phyloP scores from a whole-genome alignment of 2,329 filamentous ascomycete species.

The Truncatella angustata region DNA sequence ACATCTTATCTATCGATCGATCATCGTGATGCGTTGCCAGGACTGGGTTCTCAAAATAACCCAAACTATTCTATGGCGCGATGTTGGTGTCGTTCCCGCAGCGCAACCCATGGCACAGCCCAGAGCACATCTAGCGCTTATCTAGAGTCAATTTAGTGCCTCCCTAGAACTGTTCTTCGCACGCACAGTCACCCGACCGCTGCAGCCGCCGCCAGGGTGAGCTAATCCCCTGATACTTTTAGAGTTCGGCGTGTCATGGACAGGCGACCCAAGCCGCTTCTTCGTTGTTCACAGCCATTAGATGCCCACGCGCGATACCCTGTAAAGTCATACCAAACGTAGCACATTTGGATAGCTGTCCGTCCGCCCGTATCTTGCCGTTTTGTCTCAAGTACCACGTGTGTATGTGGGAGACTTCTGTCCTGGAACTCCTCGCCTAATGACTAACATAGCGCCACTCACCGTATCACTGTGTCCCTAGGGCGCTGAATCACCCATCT shows the following conservation, averaged over 20 bases:
- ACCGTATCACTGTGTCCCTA: not conserved
- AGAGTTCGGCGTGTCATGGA: too few relatives aligned
- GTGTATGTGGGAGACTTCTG: not conserved
- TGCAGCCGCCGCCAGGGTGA: not conserved
- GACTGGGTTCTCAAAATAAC: constrained; percentile 5
- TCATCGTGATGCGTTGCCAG: constrained; percentile 1
- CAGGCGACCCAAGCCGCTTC: not conserved
- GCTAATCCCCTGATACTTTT: too few relatives aligned
- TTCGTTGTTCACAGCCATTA: not conserved
- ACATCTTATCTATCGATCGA: constrained; percentile 8
- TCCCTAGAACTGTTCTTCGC: not conserved
- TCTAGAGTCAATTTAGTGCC: too few relatives aligned
- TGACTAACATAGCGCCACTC: not conserved
- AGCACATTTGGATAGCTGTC: not conserved
- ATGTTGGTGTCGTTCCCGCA: not conserved
- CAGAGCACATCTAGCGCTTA: not conserved
- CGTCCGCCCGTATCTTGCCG: not conserved
- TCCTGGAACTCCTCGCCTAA: not conserved
- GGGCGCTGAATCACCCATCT: not conserved
- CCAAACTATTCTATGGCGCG: not conserved
- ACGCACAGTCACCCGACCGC: not conserved
- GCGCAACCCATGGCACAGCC: too few relatives aligned
- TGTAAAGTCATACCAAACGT: too few relatives aligned
- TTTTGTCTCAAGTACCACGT: not conserved
- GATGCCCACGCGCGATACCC: not conserved